Base-by-base conservation (phyloP, 202 grass and related monocot genomes). In the Carex sylvatica region DNA sequence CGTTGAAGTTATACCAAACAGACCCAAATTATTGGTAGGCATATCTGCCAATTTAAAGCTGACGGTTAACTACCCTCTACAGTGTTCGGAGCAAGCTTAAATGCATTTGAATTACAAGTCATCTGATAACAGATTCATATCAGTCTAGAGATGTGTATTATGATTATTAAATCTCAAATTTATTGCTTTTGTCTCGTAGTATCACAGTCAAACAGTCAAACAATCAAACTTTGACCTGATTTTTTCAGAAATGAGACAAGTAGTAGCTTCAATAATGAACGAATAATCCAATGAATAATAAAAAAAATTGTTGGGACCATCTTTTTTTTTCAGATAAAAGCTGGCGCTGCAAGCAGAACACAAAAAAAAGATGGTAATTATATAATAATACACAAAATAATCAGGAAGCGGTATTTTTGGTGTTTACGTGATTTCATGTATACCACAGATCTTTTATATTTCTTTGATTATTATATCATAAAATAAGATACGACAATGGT, bases 21-120 rank as follows among this genome's bases (percentile, higher is more conserved):
- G 9, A 71, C 4, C 38, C 7, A 19, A 73, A 73, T 73, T 51
- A 51, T 73, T 3, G 70, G 18, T 20, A 73, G 70, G 7, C 6
- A 49, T 42, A 70, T 70, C 66, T 69, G 18, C 20, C 40, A 26
- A 73, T 73, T 73, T 15, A 73, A 73, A 73, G 20, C 20, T 70
- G 36, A 40, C 19, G 67, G 18, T 44, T 36, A 44, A 40, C 36
- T 11, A n/a, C 65, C 65, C 4, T 28, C 0, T 33, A 18, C 67
- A n/a, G 67, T 71, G n/a, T 3, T 40, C 6, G 67, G 0, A 38
- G 28, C 67, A 44, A 38, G 33, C 4, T 71, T 71, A 5, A 44
- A 4, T n/a, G 3, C 12, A 35, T 70, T 49, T 13, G 46, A 11
- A 49, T 49, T 49, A 13, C 9, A 11, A 49, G 10, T 49, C 46